Conservation (phyloP, 208 protist species). For the Naegleria lovaniensis region DNA sequence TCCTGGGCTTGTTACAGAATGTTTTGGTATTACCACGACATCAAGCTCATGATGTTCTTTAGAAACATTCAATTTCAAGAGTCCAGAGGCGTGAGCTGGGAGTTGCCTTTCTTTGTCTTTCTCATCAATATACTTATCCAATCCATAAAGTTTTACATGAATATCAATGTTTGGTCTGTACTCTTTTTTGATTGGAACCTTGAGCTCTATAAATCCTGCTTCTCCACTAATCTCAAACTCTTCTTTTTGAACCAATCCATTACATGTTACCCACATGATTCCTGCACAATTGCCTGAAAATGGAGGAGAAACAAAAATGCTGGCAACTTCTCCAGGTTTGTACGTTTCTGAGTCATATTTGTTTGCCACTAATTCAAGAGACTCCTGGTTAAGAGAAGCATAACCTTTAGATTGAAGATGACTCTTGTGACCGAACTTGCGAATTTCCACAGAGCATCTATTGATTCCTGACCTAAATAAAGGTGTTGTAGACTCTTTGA, state of each 20-base stretch:
- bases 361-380: background rate
- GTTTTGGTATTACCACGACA: background rate
- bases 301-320: background rate
- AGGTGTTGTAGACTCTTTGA: background rate
- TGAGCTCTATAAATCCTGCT: background rate
- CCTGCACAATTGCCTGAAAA: background rate
- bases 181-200: background rate
- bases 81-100: background rate
- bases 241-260: background rate
- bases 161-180: background rate
- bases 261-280: background rate
- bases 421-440: background rate
- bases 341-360: background rate
- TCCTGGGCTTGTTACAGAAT: background rate
- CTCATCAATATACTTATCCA: background rate
- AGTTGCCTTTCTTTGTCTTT: background rate
- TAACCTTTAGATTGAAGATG: background rate
- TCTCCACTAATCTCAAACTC: background rate
- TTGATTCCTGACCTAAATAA: background rate
- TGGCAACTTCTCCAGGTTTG: background rate
- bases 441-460: background rate
- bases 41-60: background rate
- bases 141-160: background rate
- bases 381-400: background rate
- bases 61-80: background rate